Percentiles rank a stretch among this genome's conserved stretches.
These are phyloP conservation scores for Poa annua DNA, from an alignment of 176 grass and related monocot genomes.

Conservation along the genomic window DNA sequence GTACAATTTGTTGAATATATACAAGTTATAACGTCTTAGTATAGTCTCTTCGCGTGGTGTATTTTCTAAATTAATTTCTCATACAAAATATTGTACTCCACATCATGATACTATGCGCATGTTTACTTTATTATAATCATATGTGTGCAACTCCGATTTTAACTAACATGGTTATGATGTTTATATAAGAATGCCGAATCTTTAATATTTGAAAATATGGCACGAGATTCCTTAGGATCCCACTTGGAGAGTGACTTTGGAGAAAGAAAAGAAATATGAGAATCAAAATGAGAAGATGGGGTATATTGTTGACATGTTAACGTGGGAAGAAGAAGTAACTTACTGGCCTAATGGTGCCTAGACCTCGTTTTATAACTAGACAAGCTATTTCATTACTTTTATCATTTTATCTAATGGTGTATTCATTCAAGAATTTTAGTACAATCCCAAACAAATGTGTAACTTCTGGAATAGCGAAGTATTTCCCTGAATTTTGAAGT, in stretches of 20 bases:
- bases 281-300: neutral
- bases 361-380: neutral
- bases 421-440: neutral
- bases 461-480: neutral
- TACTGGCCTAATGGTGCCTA: neutral
- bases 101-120: neutral
- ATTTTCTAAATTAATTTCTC: neutral
- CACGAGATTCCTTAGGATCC: too few relatives aligned
- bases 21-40: neutral
- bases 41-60: neutral
- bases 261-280: neutral
- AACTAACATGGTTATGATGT: too few relatives aligned
- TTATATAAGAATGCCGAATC: too few relatives aligned
- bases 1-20: neutral
- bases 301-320: neutral
- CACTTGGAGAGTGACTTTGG: too few relatives aligned
- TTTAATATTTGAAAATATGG: too few relatives aligned
- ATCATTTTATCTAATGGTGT: neutral
- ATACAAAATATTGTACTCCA: neutral
- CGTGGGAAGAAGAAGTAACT: neutral
- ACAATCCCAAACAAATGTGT: neutral
- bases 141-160: neutral
- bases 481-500: neutral
- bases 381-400: neutral
- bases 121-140: neutral